Percentiles rank a stretch among this genome's conserved stretches.
Conservation (phyloP, 148 eudicot species). For the Camellia japonica region DNA sequence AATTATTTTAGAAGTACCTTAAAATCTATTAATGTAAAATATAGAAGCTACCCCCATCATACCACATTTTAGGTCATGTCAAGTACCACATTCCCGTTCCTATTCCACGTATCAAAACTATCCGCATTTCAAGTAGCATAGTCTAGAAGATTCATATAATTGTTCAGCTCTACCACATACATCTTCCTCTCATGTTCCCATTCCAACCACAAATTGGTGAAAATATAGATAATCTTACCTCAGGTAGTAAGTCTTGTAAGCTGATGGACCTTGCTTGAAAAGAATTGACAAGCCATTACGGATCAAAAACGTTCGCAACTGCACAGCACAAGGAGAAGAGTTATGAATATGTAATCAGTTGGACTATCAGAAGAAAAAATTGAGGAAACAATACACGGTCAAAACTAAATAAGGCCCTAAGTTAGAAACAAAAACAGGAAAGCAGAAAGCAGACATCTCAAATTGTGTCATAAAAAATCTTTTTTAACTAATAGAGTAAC, state of each 20-base stretch:
- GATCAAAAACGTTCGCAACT: slow-evolving; percentile 89
- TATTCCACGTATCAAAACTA: too few species aligned
- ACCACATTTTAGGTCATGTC: too few species aligned
- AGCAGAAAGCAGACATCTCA: neutral
- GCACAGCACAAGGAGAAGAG: slow-evolving; percentile 22
- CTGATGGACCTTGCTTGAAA: slow-evolving; percentile 85
- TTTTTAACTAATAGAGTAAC: too few species aligned
- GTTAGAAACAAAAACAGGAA: neutral
- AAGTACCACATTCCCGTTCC: too few species aligned
- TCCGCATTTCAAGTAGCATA: too few species aligned
- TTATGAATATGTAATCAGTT: slow-evolving; percentile 4
- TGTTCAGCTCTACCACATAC: neutral
- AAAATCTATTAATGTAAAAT: too few species aligned
- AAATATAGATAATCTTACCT: slow-evolving; percentile 38
- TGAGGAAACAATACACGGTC: neutral
- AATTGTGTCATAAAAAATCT: too few species aligned
- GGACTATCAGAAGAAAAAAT: neutral
- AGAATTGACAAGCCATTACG: slow-evolving; percentile 80
- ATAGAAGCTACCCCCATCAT: too few species aligned
- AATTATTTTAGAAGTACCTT: too few species aligned
- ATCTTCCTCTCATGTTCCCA: neutral
- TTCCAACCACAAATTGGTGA: neutral
- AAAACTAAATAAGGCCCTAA: neutral
- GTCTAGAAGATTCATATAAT: neutral
- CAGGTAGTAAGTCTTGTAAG: slow-evolving; percentile 75